Conservation (phyloP, 208 protist genomes). For the Leishmania mexicana region DNA sequence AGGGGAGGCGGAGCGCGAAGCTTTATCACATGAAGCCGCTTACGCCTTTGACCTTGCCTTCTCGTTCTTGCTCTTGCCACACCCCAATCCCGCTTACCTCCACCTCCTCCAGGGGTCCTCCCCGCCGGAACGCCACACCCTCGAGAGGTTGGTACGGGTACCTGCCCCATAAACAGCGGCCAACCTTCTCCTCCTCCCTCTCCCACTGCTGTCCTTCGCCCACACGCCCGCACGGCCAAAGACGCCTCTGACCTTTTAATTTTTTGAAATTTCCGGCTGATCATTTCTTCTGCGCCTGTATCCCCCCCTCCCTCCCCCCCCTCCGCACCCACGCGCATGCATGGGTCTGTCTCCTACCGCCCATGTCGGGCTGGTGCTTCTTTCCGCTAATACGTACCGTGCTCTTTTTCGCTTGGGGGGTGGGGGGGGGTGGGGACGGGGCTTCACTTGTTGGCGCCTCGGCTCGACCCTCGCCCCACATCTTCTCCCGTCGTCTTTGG, state of each 20-base stretch:
- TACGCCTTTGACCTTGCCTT: neutral
- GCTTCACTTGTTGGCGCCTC: neutral
- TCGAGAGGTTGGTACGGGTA: neutral
- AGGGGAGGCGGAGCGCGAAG: neutral
- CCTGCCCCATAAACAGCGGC: neutral
- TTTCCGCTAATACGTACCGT: neutral
- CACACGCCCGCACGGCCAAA: no score
- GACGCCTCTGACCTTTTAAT: no score
- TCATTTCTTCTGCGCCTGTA: no score
- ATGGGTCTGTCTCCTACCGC: neutral
- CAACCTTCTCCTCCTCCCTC: neutral
- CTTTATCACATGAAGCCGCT: no score
- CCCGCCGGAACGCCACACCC: neutral
- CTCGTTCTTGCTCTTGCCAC: neutral
- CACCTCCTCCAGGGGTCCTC: neutral
- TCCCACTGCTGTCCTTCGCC: neutral
- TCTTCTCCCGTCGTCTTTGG: neutral
- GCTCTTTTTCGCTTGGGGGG: neutral
- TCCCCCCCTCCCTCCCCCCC: neutral
- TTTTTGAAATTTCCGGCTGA: no score
- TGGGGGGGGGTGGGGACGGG: no score
- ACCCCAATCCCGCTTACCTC: neutral
- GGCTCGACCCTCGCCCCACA: neutral
- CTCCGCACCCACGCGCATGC: neutral
- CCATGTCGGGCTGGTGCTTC: neutral